Evolutionary conservation across 805 yeast genomes (phyloP).

Genomic region (Sugiyamaella lignohabitans): DNA sequence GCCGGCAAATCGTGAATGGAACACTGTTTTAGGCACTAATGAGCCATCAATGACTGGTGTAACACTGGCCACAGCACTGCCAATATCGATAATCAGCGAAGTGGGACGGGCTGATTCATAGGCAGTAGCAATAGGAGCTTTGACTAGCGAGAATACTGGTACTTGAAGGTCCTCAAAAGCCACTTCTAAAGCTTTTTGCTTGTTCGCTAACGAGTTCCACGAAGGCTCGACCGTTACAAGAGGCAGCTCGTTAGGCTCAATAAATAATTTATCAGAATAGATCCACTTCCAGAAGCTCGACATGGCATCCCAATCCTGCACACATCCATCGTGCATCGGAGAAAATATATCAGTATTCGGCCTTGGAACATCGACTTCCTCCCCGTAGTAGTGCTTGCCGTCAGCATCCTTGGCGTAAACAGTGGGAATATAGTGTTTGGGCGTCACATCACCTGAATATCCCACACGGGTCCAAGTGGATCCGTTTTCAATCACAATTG

Average conservation of each 20-base stretch:
- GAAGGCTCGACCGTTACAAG: conserved; percentile 56
- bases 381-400: conserved; percentile 29
- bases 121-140: conserved; percentile 63
- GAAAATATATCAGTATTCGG: conserved; percentile 30
- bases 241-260: conserved; percentile 57
- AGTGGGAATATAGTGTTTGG: conserved; percentile 70
- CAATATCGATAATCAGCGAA: conserved; percentile 76
- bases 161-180: conserved; percentile 71
- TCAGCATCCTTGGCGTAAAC: conserved; percentile 41
- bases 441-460: conserved; percentile 87
- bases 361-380: conserved; percentile 36
- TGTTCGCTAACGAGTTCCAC: conserved; percentile 61
- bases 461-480: conserved; percentile 79
- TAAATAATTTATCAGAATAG: conserved; percentile 44
- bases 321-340: conserved; percentile 33
- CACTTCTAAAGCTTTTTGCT: conserved; percentile 53
- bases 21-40: conserved; percentile 45
- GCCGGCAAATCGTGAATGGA: conserved; percentile 50
- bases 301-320: conserved; percentile 58
- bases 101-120: conserved; percentile 53
- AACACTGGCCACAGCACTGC: conserved; percentile 60
- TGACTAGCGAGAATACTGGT: conserved; percentile 69
- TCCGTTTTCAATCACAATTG: conserved; percentile 89
- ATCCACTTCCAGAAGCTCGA: conserved; percentile 63
- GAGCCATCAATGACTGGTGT: conserved; percentile 45